Evolutionary conservation across 129 eudicot species (phyloP).

Genomic region (Calendula officinalis): DNA sequence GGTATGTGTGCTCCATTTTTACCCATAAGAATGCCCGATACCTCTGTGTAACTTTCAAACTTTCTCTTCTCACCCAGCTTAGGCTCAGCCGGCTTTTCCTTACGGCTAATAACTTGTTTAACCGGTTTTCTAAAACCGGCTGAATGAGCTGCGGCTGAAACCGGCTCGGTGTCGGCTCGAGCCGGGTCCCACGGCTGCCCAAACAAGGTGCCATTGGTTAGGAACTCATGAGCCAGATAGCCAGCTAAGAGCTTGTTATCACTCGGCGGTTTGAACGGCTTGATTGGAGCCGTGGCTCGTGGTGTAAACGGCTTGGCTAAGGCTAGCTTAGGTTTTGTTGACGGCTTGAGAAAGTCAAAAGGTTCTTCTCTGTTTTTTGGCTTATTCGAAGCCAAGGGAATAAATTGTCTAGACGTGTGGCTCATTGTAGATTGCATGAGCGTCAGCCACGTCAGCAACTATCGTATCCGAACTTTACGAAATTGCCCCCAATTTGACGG

Average conservation of each 20-base stretch:
- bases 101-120: conserved; percentile 14
- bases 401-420: conserved; percentile 44
- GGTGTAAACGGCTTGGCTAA: not conserved
- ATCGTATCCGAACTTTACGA: conserved; percentile 26
- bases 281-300: not conserved
- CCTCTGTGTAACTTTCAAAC: conserved; percentile 38
- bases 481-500: conserved; percentile 32
- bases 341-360: conserved; percentile 47
- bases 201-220: conserved; percentile 51
- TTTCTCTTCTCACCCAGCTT: conserved; percentile 39
- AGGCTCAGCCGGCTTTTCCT: conserved; percentile 27
- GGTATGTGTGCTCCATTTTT: conserved; percentile 52
- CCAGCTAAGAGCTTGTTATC: conserved; percentile 55
- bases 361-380: conserved; percentile 39
- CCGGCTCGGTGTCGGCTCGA: conserved; percentile 44
- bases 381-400: conserved; percentile 4
- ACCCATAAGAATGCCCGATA: conserved; percentile 43
- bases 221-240: conserved; percentile 57
- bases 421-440: conserved; percentile 36
- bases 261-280: conserved; percentile 19
- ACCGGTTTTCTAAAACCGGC: conserved; percentile 23
- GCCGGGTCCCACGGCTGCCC: conserved; percentile 60
- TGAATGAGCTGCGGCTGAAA: conserved; percentile 33
- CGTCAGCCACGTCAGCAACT: conserved; percentile 46
- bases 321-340: conserved; percentile 26